Evolutionary conservation across 352 stramenopile genomes (phyloP).

Genomic region (Pythium brachiatum): DNA sequence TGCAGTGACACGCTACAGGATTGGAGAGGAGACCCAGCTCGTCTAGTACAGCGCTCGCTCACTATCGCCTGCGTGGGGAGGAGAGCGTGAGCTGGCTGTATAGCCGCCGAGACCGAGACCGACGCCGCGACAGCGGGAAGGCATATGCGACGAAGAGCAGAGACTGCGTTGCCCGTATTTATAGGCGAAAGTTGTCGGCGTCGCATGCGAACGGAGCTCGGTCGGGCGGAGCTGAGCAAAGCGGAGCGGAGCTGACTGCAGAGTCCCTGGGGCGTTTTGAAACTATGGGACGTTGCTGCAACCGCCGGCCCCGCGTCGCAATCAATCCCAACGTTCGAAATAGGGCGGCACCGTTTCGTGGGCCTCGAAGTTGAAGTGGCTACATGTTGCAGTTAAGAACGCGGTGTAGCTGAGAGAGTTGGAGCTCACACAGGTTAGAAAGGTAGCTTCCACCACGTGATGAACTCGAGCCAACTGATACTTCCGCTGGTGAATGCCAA

Average conservation of each 20-base stretch:
- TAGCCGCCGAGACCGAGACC: neutral
- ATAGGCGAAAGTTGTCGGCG: conserved; percentile 1
- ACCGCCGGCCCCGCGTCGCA: conserved; percentile 1
- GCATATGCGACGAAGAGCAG: conserved; percentile 8
- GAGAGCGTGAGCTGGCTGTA: neutral
- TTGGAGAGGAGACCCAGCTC: neutral
- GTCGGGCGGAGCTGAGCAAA: too few species aligned
- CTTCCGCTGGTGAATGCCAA: conserved; percentile 33
- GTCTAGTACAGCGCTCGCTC: neutral
- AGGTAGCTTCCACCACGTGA: conserved; percentile 74
- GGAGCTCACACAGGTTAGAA: conserved; percentile 32
- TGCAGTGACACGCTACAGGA: neutral
- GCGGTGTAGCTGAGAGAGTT: too few species aligned
- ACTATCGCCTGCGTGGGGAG: neutral
- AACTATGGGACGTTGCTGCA: conserved; percentile 11
- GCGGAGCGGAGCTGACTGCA: neutral
- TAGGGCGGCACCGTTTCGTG: neutral
- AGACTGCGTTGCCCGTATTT: conserved; percentile 3
- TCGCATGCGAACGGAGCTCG: conserved; percentile 13
- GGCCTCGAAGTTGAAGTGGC: conserved; percentile 17
- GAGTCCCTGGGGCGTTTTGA: conserved; percentile 3
- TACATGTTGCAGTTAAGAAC: conserved; percentile 1
- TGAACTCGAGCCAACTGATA: conserved; percentile 76
- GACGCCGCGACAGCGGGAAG: neutral
- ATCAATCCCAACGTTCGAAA: conserved; percentile 1